Base-by-base conservation (phyloP, 1,284 basidiomycete genomes). In the Apiotrichum laibachii region DNA sequence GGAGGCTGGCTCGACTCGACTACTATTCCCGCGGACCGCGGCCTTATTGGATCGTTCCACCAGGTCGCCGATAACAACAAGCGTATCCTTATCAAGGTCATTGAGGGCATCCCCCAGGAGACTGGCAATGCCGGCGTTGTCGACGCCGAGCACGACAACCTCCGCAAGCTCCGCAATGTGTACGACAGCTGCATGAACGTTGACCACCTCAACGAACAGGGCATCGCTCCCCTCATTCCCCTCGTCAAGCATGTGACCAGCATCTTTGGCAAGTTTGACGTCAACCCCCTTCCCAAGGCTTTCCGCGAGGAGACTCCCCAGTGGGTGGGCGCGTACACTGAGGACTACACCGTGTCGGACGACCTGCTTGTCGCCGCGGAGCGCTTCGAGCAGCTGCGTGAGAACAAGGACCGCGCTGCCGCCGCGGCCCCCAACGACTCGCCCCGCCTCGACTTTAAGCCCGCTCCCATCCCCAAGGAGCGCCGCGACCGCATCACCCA, bases 111-210 rank as follows among this genome's bases (percentile, higher is more conserved):
- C 43, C 68, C 61, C 9, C 34, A 50, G 5, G 54, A 62, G 6
- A 49, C 48, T 37, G 66, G 11, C 7, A 22, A 8, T 26, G 26
- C 13, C 5, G 18, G 6, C 10, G 33, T 16, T 12, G 15, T 34
- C 34, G 31, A 63, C 19, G 76, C 76, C 57, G 92, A 95, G 69
- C 79, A 83, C 53, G 79, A 82, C 62, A 84, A 94, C 51, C 82
- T 95, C 31, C 80, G 79, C 62, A 95, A 95, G 78, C 82, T 99
- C 59, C 85, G 88, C 56, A 82, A 84, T 42, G 84, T 92, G 57
- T 97, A 94, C 77, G 70, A 81, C 18, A 90, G 90, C 19, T 99
- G 95, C 79, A 81, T 90, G 78, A 84, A 95, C 67, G 86, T 91
- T 71, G 72, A 78, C 33, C 55, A 63, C 11, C 76, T 82, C 62